phyloP scores from a whole-genome alignment of 495 filamentous ascomycete genomes.

The Talaromyces proteolyticus region DNA sequence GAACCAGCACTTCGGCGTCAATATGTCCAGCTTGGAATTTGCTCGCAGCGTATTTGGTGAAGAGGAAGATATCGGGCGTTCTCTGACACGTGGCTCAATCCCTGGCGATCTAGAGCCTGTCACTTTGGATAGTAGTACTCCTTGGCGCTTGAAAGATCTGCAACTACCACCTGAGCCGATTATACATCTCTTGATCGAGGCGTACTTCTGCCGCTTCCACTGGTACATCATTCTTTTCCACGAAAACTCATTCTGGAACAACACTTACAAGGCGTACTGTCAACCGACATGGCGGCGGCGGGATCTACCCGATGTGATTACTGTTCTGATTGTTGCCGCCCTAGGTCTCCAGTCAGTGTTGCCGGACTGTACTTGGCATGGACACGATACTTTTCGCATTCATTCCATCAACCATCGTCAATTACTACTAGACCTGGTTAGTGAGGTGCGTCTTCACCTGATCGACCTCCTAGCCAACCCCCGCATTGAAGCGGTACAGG shows the following conservation, averaged over 20 bases:
- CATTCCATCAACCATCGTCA: constrained; percentile 4
- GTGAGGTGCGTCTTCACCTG: constrained; percentile 13
- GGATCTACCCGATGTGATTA: constrained; percentile 12
- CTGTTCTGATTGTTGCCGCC: constrained; percentile 11
- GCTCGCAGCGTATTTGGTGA: constrained; percentile 5
- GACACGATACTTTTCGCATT: constrained; percentile 7
- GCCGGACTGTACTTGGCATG: constrained; percentile 10
- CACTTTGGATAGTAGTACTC: constrained; percentile 4
- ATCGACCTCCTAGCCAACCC: constrained; percentile 12
- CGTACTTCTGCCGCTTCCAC: constrained; percentile 14
- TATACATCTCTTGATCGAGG: constrained; percentile 12
- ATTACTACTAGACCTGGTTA: constrained; percentile 6
- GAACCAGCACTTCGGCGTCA: constrained; percentile 4
- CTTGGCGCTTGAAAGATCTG: constrained; percentile 11
- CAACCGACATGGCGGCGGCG: constrained; percentile 10
- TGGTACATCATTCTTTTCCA: constrained; percentile 15
- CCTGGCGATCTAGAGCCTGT: constrained; percentile 2
- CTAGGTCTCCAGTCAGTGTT: constrained; percentile 13
- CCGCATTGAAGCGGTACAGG: constrained; percentile 14
- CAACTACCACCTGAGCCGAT: constrained; percentile 10
- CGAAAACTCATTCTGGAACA: constrained; percentile 11
- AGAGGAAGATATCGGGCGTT: constrained; percentile 3
- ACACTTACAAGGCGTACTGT: constrained; percentile 7
- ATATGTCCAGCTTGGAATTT: constrained; percentile 7
- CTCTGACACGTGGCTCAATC: constrained; percentile 1